A percentile compares a stretch with the other conserved stretches of the same genome.
phyloP scores from a whole-genome alignment of 1,284 basidiomycete species.

The Dichomitus squalens region DNA sequence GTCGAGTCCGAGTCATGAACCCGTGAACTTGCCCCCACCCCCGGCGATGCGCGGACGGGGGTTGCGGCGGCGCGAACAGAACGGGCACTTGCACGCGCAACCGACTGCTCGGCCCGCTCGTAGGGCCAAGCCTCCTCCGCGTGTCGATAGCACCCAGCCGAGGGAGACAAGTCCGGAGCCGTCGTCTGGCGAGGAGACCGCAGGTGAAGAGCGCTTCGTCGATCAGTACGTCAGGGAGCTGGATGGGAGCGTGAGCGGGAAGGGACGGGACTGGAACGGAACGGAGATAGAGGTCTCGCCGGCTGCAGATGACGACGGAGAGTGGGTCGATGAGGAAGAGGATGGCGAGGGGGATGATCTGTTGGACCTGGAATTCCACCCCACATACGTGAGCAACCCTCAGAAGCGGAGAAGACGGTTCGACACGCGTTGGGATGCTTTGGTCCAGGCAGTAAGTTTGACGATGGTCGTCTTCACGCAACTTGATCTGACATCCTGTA shows the following conservation, averaged over 20 bases:
- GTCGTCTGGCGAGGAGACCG: constrained; percentile 58
- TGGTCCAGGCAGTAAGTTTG: constrained; percentile 66
- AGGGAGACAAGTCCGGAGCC: constrained; percentile 77
- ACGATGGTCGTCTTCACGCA: not conserved
- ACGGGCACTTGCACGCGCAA: constrained; percentile 39
- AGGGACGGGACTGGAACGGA: constrained; percentile 17
- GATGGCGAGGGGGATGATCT: constrained; percentile 70
- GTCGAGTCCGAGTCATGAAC: constrained; percentile 77
- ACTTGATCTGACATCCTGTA: constrained; percentile 15
- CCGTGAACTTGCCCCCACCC: constrained; percentile 56
- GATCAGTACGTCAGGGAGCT: constrained; percentile 40
- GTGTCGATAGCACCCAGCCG: constrained; percentile 80
- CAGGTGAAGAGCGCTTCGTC: constrained; percentile 54
- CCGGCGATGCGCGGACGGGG: constrained; percentile 37
- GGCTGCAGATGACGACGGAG: constrained; percentile 43
- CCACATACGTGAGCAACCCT: constrained; percentile 62
- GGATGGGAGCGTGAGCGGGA: constrained; percentile 32
- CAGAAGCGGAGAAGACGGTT: constrained; percentile 70
- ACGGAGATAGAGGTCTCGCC: constrained; percentile 11
- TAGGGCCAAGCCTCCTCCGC: constrained; percentile 60
- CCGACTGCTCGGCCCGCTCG: constrained; percentile 28
- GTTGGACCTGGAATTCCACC: constrained; percentile 75
- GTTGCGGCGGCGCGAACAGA: constrained; percentile 37
- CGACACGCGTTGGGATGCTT: constrained; percentile 72
- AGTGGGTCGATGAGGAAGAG: constrained; percentile 78